Evolutionary conservation across 148 eudicot species (phyloP), one percentile per base, ranked within the genome.

Genomic region (Diospyros lotus): DNA sequence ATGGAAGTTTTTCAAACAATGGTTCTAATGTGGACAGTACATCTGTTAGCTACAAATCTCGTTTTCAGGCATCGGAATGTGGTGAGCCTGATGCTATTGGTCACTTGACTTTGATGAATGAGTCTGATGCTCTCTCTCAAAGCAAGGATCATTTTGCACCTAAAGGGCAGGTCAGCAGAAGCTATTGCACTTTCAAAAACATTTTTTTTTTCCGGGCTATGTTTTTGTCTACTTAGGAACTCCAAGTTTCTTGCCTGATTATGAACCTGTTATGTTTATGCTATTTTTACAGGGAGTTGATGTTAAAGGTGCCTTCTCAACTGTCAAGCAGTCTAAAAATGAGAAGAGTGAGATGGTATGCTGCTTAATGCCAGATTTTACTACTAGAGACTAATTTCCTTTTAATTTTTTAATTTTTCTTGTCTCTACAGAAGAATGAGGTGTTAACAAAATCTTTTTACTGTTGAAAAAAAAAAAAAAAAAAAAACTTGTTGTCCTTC

Each of bases 1-100:
- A 77, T 66, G 72, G 65, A 79, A 79, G 73, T 66, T 70, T 64
- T 59, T 71, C 80, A 8, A 55, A 53, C 65, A 68, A 83, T 80
- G 87, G 78, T 67, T 68, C 75, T 41, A 69, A 82, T 46, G 62
- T 84, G 58, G 81, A 69, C 64, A 78, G 65, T 68, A 72, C 80
- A 68, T 78, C 83, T 52, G 48, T 65, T 65, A 66, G 80, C 66
- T 81, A 62, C 66, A 82, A 83, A 60, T 76, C 81, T 76, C 63
- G 73, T 13, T 76, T 78, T 43, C 71, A 50, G 77, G 79, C 63
- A 61, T 79, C 78, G 48, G 73, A 77, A 54, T 71, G 80, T 64
- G 79, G 73, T 74, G 77, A 73, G 61, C 63, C 78, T 74, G 66
- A 74, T 65, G 58, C 74, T 69, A 44, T 54, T 69, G 66, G 63